A percentile compares a stretch with the other conserved stretches of the same genome.
Conservation (phyloP, 257 asterid species). For the Anisodus acutangulus region DNA sequence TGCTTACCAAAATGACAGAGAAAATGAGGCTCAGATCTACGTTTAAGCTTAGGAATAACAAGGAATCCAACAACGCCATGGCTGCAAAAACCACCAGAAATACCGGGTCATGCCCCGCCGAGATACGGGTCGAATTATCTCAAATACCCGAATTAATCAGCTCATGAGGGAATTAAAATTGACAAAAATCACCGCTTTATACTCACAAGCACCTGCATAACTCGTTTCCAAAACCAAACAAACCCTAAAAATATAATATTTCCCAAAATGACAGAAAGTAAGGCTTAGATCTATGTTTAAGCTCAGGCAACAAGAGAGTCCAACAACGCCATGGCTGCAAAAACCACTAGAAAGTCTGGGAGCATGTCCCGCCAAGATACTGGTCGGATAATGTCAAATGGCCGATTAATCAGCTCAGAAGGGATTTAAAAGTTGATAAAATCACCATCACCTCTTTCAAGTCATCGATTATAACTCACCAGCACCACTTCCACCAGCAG, state of each 20-base stretch:
- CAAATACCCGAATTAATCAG: too few relatives aligned
- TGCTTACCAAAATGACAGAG: too few relatives aligned
- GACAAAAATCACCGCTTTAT: too few relatives aligned
- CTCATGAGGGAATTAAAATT: too few relatives aligned
- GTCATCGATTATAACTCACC: not conserved
- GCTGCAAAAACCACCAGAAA: too few relatives aligned
- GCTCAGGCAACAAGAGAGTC: constrained; percentile 20
- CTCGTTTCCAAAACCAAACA: too few relatives aligned
- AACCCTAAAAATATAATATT: not conserved
- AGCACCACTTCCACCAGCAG: not conserved
- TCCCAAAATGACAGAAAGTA: not conserved
- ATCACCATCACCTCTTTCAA: constrained; percentile 27
- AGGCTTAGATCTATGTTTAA: not conserved
- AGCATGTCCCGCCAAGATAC: constrained; percentile 34
- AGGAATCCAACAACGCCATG: too few relatives aligned
- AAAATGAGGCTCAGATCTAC: too few relatives aligned
- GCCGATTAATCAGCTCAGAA: not conserved
- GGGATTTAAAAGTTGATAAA: not conserved
- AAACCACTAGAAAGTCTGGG: constrained; percentile 6
- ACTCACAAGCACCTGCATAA: too few relatives aligned
- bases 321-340: constrained; percentile 38
- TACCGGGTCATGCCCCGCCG: too few relatives aligned
- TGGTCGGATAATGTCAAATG: constrained; percentile 19
- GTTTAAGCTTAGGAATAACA: too few relatives aligned
- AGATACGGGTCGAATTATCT: too few relatives aligned